These are phyloP conservation scores for Neolentinus lepideus DNA, from an alignment of 1,284 basidiomycete genomes.

Conservation along the genomic window DNA sequence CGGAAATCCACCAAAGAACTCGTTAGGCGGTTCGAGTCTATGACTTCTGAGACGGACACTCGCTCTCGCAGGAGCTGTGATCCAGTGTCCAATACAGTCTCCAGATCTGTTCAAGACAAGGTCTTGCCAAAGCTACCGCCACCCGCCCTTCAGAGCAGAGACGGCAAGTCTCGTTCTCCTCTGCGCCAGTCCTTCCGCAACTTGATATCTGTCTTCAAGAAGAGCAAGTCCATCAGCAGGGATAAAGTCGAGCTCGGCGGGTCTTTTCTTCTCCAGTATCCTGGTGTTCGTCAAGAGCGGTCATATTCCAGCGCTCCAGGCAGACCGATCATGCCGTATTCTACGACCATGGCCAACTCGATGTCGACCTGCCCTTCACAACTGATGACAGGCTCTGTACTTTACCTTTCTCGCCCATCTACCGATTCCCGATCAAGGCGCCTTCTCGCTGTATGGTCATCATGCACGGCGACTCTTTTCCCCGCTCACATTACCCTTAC, in stretches of 20 bases:
- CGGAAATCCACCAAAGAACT: conserved; percentile 27
- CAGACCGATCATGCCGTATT: not conserved
- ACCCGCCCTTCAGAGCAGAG: conserved; percentile 10
- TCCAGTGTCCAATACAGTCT: not conserved
- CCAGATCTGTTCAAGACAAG: not conserved
- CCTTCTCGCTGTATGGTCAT: conserved; percentile 41
- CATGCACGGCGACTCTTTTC: conserved; percentile 44
- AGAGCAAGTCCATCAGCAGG: conserved; percentile 29
- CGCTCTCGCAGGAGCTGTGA: not conserved
- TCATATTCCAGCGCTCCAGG: conserved; percentile 1
- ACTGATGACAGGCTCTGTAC: conserved; percentile 32
- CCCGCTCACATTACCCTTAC: conserved; percentile 38
- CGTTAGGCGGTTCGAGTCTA: conserved; percentile 25
- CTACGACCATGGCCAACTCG: not conserved
- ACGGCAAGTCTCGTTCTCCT: conserved; percentile 32
- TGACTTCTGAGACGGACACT: conserved; percentile 5
- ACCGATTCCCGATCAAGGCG: conserved; percentile 12
- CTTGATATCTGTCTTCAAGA: conserved; percentile 58
- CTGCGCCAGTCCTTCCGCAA: conserved; percentile 61
- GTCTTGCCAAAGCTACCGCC: not conserved
- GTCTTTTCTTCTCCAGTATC: not conserved
- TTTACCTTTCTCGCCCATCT: conserved; percentile 39
- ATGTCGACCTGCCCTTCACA: conserved; percentile 2
- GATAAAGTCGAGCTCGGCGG: conserved; percentile 15
- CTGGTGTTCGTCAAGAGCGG: conserved; percentile 3